These are phyloP conservation scores for Apiotrichum laibachii DNA, from an alignment of 1,284 basidiomycete genomes.

Conservation along the genomic window DNA sequence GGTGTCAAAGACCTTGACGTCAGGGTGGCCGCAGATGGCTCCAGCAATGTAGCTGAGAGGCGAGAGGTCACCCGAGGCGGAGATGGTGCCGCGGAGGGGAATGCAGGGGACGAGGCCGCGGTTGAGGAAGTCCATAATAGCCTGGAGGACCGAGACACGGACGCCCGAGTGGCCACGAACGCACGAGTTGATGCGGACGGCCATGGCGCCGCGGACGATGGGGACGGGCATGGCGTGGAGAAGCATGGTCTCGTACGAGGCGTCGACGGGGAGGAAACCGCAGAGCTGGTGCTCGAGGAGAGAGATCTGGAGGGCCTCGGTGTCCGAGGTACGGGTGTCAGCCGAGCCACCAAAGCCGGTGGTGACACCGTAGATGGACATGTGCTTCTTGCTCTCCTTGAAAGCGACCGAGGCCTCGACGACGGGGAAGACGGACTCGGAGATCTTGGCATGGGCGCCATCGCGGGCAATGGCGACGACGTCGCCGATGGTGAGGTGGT, in stretches of 20 bases:
- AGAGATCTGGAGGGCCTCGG: conserved; percentile 23
- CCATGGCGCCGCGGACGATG: conserved; percentile 23
- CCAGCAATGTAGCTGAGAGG: conserved; percentile 22
- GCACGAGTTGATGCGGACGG: conserved; percentile 22
- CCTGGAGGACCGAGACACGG: conserved; percentile 21
- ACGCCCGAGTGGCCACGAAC: conserved; percentile 27
- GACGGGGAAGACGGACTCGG: conserved; percentile 7
- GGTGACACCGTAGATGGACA: conserved; percentile 24
- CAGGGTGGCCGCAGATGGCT: conserved; percentile 23
- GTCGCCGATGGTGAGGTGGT: conserved; percentile 16
- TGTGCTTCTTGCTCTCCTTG: conserved; percentile 26
- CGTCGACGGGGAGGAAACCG: conserved; percentile 20
- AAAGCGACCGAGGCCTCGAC: conserved; percentile 21
- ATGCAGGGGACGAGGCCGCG: conserved; percentile 21
- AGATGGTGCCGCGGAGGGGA: conserved; percentile 24
- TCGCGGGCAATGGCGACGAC: conserved; percentile 22
- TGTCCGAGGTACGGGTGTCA: conserved; percentile 23
- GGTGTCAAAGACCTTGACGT: conserved; percentile 25
- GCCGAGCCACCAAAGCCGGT: conserved; percentile 23
- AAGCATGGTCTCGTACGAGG: conserved; percentile 22
- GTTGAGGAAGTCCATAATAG: conserved; percentile 22
- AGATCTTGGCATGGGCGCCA: conserved; percentile 16
- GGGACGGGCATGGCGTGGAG: conserved; percentile 22
- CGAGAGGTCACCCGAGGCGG: conserved; percentile 20
- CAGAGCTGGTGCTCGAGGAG: conserved; percentile 27